These are phyloP conservation scores for Westerdykella ornata DNA, from an alignment of 2,329 filamentous ascomycete genomes.

Conservation along the genomic window DNA sequence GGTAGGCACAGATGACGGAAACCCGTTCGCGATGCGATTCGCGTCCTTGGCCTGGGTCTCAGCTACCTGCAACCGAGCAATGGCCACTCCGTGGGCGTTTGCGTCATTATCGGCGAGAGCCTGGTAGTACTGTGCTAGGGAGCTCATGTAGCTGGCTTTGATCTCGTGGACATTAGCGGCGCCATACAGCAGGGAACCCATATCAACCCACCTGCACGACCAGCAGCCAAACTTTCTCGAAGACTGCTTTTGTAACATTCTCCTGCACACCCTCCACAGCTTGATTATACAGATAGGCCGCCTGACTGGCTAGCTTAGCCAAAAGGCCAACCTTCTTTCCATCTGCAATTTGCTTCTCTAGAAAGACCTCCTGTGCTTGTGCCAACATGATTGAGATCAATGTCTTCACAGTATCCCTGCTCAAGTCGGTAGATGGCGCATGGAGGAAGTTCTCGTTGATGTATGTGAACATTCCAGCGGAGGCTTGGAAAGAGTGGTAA, in stretches of 20 bases:
- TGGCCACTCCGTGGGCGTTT: conserved; percentile 76
- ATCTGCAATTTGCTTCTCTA: conserved; percentile 91
- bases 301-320: conserved; percentile 88
- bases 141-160: conserved; percentile 77
- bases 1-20: conserved; percentile 71
- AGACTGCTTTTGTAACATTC: conserved; percentile 82
- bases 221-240: conserved; percentile 88
- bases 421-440: conserved; percentile 91
- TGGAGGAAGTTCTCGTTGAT: conserved; percentile 99
- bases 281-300: conserved; percentile 79
- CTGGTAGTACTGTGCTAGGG: conserved; percentile 89
- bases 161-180: conserved; percentile 40
- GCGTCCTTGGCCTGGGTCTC: conserved; percentile 75
- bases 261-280: conserved; percentile 86
- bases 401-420: conserved; percentile 90
- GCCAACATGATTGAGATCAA: conserved; percentile 89
- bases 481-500: conserved; percentile 96
- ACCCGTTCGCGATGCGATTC: conserved; percentile 65
- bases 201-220: conserved; percentile 61
- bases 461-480: conserved; percentile 98
- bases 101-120: conserved; percentile 84
- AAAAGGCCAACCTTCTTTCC: conserved; percentile 87
- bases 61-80: conserved; percentile 74
- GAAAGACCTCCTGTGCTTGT: conserved; percentile 92
- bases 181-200: neutral